Evolutionary conservation across 1,139 yeast genomes (phyloP), one percentile per base, ranked within the genome.

Genomic region (Taphrina wiesneri): DNA sequence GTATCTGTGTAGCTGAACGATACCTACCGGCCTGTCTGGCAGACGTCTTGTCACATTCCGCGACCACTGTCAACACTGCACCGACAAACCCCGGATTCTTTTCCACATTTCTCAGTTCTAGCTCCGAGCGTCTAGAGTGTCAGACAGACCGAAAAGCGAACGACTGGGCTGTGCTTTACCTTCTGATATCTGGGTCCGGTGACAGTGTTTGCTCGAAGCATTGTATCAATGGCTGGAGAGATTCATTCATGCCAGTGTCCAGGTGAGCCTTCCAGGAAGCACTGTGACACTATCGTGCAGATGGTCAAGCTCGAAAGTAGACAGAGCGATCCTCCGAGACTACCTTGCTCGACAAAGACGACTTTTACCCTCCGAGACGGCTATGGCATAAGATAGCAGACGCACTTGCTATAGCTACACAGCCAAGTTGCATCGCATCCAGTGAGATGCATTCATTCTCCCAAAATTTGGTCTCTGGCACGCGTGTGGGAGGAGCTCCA

Each of bases 161-260:
- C 62, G 92, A 82, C 70, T 86, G 84, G 2, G 75, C 70, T 75
- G 92, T 98, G 0, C 97, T 95, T 60, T 83, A 83, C 67, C 79
- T 81, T 72, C 96, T 84, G 32, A 82, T 78, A 23, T 76, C 75
- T 66, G 83, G 87, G 73, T 88, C 86, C 0, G 90, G 85, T 71
- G 85, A 86, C 59, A 92, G 81, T 1, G 98, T 90, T 19, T 90
- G 92, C 39, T 87, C 84, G 74, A 93, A 91, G 76, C 96, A 88
- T 72, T 84, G 47, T n/a, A 65, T 49, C 56, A 65, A 47, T 30
- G 67, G 60, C 56, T 60, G 65, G 25, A 53, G 60, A 43, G 60
- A 41, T 4, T 49, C 46, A 32, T 45, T 46, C 65, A 62, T 62
- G 23, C 60, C 47, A 23, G 26, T 7, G 7, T 19, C 28, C 28